Evolutionary conservation across 192 early-diverging fungal genomes (phyloP), one percentile per base, ranked within the genome.

Genomic region (Linnemannia elongata): DNA sequence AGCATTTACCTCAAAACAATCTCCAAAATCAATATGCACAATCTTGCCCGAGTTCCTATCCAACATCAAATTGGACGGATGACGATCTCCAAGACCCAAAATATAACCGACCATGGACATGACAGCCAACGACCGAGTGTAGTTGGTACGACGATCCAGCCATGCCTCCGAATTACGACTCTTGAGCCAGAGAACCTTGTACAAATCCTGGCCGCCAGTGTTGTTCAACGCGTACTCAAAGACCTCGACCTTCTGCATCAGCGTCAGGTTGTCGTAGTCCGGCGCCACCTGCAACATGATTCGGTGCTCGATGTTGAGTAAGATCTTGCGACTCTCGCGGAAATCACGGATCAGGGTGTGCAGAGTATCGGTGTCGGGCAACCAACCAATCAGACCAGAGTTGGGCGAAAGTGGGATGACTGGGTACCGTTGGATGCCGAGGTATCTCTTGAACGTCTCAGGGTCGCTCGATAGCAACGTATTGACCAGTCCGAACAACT

Each of bases 41-140:
- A 98, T 94, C 85, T 99, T 98, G 74, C 97, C 97, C 22, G 96
- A 96, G 35, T 92, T 92, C 18, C 94, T 79, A 78, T 99, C 95
- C 39, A 99, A 80, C 97, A 99, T 97, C 52, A 99, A 90, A 86
- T 99, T 99, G 47, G 97, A 97, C 5, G 97, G 98, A 88, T 99
- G 98, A 13, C 98, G 89, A 91, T 99, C 98, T 4, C 98, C 98
- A 44, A 99, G 88, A 33, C 98, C 98, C n/a, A 99, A 90, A 24
- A 99, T 96, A 88, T 99, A 99, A 13, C 98, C 98, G 12, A 97
- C 97, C 95, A 99, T 99, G 0, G 98, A 99, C 97, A 98, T 99
- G 17, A 97, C 94, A 7, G 97, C 98, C 75, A 99, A 90, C 7
- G 97, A 97, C 69, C 98, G 84, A 2, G 98, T 99, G 86, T 98